Evolutionary conservation across 1,139 yeast genomes (phyloP).

Genomic region (Scheffersomyces insectosa): DNA sequence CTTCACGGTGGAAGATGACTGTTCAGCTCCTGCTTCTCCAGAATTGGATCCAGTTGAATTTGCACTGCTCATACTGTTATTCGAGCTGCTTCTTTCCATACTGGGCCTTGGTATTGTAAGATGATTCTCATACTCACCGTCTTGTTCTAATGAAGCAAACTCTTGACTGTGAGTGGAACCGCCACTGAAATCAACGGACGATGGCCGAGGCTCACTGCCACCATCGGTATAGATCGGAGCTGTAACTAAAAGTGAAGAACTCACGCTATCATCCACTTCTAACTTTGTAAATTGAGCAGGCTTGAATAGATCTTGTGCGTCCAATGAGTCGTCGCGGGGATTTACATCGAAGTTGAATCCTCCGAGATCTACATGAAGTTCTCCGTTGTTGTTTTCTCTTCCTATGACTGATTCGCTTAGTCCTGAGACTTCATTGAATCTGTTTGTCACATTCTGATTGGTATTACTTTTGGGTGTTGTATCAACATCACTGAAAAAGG

Average conservation of each 20-base stretch:
- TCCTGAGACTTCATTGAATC: not conserved
- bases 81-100: constrained; percentile 22
- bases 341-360: constrained; percentile 25
- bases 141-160: constrained; percentile 1
- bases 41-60: not conserved
- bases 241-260: not conserved
- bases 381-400: not conserved
- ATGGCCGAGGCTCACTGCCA: not conserved
- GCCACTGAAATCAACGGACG: constrained; percentile 1
- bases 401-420: too few relatives aligned
- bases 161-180: not conserved
- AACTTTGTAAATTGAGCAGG: constrained; percentile 3
- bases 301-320: constrained; percentile 4
- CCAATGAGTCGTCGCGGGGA: constrained; percentile 7
- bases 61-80: constrained; percentile 23
- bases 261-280: not conserved
- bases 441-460: not conserved
- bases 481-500: too few relatives aligned
- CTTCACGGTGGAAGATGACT: not conserved
- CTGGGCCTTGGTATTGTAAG: constrained; percentile 5
- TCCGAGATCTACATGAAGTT: constrained; percentile 15
- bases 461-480: not conserved
- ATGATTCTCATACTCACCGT: not conserved
- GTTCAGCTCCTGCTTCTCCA: constrained; percentile 3
- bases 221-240: constrained; percentile 1